A percentile compares a stretch with the other conserved stretches of the same genome.
Conservation (phyloP, 2,329 filamentous ascomycete genomes). For the Atkinsonella hypoxylon region DNA sequence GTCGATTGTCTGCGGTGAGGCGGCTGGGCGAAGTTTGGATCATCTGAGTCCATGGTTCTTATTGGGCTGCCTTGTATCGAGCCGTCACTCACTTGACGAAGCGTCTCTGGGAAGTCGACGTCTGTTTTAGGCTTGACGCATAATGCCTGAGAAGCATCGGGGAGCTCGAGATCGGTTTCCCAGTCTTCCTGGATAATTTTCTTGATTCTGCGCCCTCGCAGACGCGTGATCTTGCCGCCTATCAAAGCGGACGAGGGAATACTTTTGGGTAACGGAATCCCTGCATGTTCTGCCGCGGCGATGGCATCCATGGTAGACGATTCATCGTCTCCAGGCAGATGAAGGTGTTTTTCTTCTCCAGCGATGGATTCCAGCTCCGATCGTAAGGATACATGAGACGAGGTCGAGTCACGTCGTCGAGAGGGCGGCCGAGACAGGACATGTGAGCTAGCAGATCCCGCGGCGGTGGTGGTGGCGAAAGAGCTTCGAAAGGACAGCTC, state of each 20-base stretch:
- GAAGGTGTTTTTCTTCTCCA: constrained; percentile 77
- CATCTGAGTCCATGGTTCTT: constrained; percentile 22
- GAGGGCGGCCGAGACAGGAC: constrained; percentile 12
- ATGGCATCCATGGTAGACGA: constrained; percentile 76
- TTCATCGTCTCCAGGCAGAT: constrained; percentile 76
- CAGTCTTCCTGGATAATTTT: constrained; percentile 69
- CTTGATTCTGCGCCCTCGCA: constrained; percentile 64
- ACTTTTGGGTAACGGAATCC: constrained; percentile 80
- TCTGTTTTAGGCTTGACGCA: constrained; percentile 53
- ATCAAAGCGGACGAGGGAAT: constrained; percentile 80
- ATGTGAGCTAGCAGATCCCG: constrained; percentile 4
- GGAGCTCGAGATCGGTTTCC: constrained; percentile 66
- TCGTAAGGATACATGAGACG: constrained; percentile 68
- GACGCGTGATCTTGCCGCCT: constrained; percentile 83
- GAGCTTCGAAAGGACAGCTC: constrained; percentile 48
- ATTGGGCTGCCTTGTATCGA: constrained; percentile 42
- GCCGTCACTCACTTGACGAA: constrained; percentile 52
- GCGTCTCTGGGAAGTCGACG: constrained; percentile 51
- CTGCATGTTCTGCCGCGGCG: constrained; percentile 72
- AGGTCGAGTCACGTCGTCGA: constrained; percentile 62
- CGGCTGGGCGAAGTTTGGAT: constrained; percentile 12
- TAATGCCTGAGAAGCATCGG: constrained; percentile 44
- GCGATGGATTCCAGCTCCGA: constrained; percentile 68
- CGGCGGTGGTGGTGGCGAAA: constrained; percentile 21
- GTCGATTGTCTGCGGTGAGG: constrained; percentile 20